Evolutionary conservation across 2,329 filamentous ascomycete species (phyloP).

Genomic region (Monilinia polystroma): DNA sequence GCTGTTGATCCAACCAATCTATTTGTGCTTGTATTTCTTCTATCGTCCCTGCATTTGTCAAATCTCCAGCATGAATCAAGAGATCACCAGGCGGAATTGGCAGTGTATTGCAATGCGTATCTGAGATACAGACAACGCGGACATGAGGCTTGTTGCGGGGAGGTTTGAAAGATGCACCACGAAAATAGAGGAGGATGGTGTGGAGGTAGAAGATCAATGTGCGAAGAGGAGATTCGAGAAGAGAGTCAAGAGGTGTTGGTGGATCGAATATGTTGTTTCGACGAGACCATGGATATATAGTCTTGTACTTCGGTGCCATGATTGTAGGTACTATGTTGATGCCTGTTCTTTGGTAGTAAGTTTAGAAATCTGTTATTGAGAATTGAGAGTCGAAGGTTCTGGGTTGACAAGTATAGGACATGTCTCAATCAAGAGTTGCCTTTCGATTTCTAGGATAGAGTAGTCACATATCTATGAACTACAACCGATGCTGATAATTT

Average conservation of each 20-base stretch:
- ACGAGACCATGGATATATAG: slow-evolving; percentile 37
- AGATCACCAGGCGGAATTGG: slow-evolving; percentile 76
- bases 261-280: slow-evolving; percentile 36
- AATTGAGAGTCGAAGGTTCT: background rate
- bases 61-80: slow-evolving; percentile 85
- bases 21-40: slow-evolving; percentile 77
- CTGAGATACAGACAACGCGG: slow-evolving; percentile 82
- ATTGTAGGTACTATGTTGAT: background rate
- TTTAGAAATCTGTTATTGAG: background rate
- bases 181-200: slow-evolving; percentile 62
- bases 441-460: background rate
- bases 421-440: slow-evolving; percentile 12
- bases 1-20: slow-evolving; percentile 74
- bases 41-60: slow-evolving; percentile 70
- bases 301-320: slow-evolving; percentile 24
- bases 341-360: background rate
- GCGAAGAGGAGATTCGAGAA: slow-evolving; percentile 68
- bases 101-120: slow-evolving; percentile 72
- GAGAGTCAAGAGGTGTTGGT: slow-evolving; percentile 55
- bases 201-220: slow-evolving; percentile 63
- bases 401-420: background rate
- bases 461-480: slow-evolving; percentile 10
- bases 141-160: slow-evolving; percentile 57
- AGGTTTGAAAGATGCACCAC: slow-evolving; percentile 62
- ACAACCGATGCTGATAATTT: background rate